Base-by-base conservation (phyloP, 2,329 filamentous ascomycete species). In the Coniochaeta pulveracea region DNA sequence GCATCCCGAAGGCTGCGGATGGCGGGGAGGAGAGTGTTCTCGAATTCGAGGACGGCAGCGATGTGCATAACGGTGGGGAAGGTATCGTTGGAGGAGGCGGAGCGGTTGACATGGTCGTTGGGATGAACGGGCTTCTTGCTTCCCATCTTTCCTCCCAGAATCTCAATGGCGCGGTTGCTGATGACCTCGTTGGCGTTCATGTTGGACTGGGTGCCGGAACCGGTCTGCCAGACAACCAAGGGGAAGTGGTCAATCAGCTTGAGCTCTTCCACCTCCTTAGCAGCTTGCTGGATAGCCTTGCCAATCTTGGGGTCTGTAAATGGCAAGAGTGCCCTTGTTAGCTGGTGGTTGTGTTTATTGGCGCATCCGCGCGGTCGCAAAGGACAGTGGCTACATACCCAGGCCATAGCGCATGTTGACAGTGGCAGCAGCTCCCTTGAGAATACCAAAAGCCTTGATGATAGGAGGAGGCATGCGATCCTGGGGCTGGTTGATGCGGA, bases 111-210 rank as follows among this genome's bases (percentile, higher is more conserved):
- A 60, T 98, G 91, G 68, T 98, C 91, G 64, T 96, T 98, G 52
- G 91, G 91, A 66, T 98, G 91, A 43, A 98, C 91, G 18, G 91
- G 91, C 70, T 93, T 94, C 80, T 96, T 96, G 74, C 69, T 80
- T 48, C 91, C 91, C 84, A 86, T 94, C 45, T 72, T 72, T 50
- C 91, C 91, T 48, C 91, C 91, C 34, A 96, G 73, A 43, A 96
- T 93, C 69, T 96, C 89, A 60, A 96, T 96, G 44, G 91, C 91
- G 45, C 91, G 85, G 75, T 96, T 98, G 44, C 89, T 95, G 61
- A 98, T 96, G 61, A 98, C 91, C 61, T 98, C 91, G 69, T 98
- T 98, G 57, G 89, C 88, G 67, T 98, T 98, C 91, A 96, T 96
- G 76, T 94, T 96, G 60, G 88, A 95, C 70, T 96, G 91, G 19